Base-by-base conservation (phyloP, 2,329 filamentous ascomycete species). In the Didymella pomorum region DNA sequence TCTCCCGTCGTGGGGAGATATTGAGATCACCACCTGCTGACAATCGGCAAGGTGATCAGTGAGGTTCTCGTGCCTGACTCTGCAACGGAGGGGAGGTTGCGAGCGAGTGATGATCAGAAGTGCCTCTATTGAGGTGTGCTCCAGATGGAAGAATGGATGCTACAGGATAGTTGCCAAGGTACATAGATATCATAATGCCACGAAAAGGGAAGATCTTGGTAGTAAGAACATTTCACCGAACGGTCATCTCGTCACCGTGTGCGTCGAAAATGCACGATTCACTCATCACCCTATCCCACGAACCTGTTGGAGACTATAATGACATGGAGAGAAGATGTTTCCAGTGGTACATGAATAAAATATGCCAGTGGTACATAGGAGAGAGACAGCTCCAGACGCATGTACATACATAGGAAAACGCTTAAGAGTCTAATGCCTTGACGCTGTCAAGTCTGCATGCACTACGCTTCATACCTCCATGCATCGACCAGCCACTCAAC, bases 221-320 rank as follows among this genome's bases (percentile, higher is more conserved):
- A 44, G 42, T 44, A 44, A 44, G 42, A 44, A 44, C 42, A 44
- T 44, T 44, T 44, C 42, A 44, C 42, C 21, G 42, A 44, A 44
- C 42, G 42, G 6, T 44, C 42, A 44, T 44, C 4, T 44, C 42
- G 42, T 44, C 42, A 44, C 42, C 42, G 42, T 44, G 42, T 44
- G 42, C 42, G 42, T 44, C 42, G 21, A 25, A 44, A 44, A 44
- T 44, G 42, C 42, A 44, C 26, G 21, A 44, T 44, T 44, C 42
- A 44, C 42, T 44, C 20, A 44, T 44, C 21, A 28, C 42, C 42
- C 42, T 44, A 44, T 44, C 42, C 42, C 42, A 44, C 42, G 42
- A 44, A 44, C 42, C 42, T 44, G 42, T 44, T 44, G 42, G 42
- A 44, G 42, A 44, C 42, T 44, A 44, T 44, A 44, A 44, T 44